Conservation (phyloP, 805 yeast species). For the Metschnikowia reukaufii region DNA sequence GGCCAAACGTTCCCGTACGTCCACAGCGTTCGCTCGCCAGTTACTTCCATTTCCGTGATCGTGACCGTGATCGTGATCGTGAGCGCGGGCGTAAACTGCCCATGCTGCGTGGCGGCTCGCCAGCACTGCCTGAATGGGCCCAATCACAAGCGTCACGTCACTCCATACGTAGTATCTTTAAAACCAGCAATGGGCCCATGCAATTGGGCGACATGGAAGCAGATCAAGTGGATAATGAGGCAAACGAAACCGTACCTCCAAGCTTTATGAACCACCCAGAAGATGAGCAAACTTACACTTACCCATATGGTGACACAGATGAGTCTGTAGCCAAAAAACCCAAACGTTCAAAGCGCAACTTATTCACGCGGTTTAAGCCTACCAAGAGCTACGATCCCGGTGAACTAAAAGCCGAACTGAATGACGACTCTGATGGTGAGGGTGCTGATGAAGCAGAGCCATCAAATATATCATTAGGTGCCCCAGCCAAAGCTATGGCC, state of each 20-base stretch:
- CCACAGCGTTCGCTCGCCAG: conserved; percentile 32
- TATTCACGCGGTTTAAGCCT: conserved; percentile 41
- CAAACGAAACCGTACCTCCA: too few species aligned
- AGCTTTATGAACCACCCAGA: background rate
- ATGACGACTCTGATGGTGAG: background rate
- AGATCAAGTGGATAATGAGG: background rate
- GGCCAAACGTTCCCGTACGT: conserved; percentile 13
- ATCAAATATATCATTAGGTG: background rate
- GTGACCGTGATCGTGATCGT: conserved; percentile 8
- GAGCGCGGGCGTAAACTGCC: conserved; percentile 14
- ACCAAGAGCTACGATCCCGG: conserved; percentile 9
- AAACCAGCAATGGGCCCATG: conserved; percentile 15
- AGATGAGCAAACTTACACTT: too few species aligned
- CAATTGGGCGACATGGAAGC: background rate
- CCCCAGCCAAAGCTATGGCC: background rate
- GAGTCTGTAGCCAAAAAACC: conserved; percentile 25
- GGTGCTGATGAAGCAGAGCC: background rate
- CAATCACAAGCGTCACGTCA: conserved; percentile 24
- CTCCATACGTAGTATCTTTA: conserved; percentile 35
- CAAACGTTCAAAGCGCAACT: conserved; percentile 34
- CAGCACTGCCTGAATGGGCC: conserved; percentile 5
- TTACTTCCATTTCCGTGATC: conserved; percentile 42
- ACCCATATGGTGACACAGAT: conserved; percentile 4
- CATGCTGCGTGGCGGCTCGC: conserved; percentile 6
- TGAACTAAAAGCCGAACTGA: conserved; percentile 2